These are phyloP conservation scores for Cymbidium sinense DNA, from an alignment of 106 monocot genomes.

Conservation along the genomic window DNA sequence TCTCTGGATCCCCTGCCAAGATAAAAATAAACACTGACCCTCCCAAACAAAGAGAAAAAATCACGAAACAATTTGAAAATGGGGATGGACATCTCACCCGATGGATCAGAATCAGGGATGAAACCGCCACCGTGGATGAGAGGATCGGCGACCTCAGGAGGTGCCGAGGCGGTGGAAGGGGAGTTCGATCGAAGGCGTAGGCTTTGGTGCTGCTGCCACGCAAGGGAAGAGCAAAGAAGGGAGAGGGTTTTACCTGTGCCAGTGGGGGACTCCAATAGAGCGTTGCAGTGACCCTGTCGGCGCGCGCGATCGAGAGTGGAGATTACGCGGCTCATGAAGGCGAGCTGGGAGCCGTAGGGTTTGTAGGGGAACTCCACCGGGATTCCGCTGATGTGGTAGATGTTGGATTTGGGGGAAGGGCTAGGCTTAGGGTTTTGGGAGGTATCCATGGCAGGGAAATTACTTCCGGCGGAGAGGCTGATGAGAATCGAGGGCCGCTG, in stretches of 20 bases:
- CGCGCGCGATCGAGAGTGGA: conserved; percentile 74
- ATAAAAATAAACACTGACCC: neutral
- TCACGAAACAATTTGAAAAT: neutral
- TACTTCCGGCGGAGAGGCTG: conserved; percentile 10
- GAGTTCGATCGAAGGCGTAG: conserved; percentile 4
- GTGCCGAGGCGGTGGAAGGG: neutral
- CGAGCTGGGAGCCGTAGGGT: conserved; percentile 88
- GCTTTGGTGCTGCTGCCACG: conserved; percentile 64
- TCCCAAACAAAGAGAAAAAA: neutral
- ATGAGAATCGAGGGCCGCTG: conserved; percentile 6
- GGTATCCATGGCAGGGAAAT: neutral
- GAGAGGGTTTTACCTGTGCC: conserved; percentile 97
- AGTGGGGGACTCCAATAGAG: conserved; percentile 95
- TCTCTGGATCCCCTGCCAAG: conserved; percentile 24
- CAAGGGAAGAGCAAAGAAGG: conserved; percentile 91
- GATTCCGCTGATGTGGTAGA: conserved; percentile 86
- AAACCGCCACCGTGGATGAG: conserved; percentile 84
- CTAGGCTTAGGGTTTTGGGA: conserved; percentile 11
- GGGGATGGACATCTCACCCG: conserved; percentile 5
- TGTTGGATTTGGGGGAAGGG: conserved; percentile 7
- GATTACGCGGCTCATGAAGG: conserved; percentile 96
- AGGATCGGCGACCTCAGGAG: conserved; percentile 26
- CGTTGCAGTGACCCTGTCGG: conserved; percentile 73
- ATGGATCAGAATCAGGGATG: conserved; percentile 44
- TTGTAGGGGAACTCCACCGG: conserved; percentile 97